Percentiles rank a stretch among this genome's conserved stretches.
Evolutionary conservation across 2,329 filamentous ascomycete genomes (phyloP).

Genomic region (Alternaria postmessia): DNA sequence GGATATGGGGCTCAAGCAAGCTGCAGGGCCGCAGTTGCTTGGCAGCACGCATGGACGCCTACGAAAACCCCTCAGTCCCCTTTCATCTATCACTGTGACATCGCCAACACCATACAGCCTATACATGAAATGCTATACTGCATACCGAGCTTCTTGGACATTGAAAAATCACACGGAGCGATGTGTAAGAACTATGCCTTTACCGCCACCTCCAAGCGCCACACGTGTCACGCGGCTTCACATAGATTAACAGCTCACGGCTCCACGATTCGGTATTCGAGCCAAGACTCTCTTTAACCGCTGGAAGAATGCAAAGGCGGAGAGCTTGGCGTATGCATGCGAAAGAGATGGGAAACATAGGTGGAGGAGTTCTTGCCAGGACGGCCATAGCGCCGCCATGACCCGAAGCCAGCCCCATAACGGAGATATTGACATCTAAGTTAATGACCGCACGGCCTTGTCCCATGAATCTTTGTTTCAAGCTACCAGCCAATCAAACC

Average conservation of each 20-base stretch:
- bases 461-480: constrained; percentile 31
- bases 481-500: constrained; percentile 22
- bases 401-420: constrained; percentile 24
- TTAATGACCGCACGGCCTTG: constrained; percentile 32
- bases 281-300: constrained; percentile 32
- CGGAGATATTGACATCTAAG: constrained; percentile 33
- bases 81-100: constrained; percentile 17
- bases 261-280: constrained; percentile 14
- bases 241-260: constrained; percentile 17
- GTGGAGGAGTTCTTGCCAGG: constrained; percentile 12
- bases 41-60: constrained; percentile 10
- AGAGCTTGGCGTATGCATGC: constrained; percentile 25
- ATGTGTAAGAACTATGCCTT: neutral
- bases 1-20: constrained; percentile 7
- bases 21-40: constrained; percentile 7
- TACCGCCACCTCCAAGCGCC: constrained; percentile 11
- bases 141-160: constrained; percentile 8
- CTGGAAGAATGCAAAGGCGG: constrained; percentile 22
- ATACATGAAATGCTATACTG: neutral
- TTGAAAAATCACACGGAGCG: neutral
- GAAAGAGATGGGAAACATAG: constrained; percentile 12
- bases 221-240: constrained; percentile 19
- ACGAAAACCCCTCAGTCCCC: constrained; percentile 4
- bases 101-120: neutral
- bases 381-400: constrained; percentile 15